phyloP scores from a whole-genome alignment of 2,329 filamentous ascomycete species.

The Leptographium flavum region DNA sequence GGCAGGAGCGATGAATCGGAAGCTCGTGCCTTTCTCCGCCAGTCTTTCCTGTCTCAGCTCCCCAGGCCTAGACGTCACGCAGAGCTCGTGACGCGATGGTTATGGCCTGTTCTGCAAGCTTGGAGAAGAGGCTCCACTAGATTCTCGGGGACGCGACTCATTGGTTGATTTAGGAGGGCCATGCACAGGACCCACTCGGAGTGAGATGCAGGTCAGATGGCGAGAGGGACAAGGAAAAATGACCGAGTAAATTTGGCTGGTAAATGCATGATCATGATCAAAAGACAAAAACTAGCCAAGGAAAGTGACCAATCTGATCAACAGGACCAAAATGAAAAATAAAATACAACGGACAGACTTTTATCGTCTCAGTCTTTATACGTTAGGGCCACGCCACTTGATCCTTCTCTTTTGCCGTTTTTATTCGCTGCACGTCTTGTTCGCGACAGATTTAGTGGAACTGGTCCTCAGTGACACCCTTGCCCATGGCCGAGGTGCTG shows the following conservation, averaged over 20 bases:
- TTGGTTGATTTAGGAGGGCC: slow-evolving; percentile 3
- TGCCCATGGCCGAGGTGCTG: slow-evolving; percentile 90
- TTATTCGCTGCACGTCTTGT: neutral
- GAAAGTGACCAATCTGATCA: too few relatives aligned
- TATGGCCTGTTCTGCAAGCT: slow-evolving; percentile 2
- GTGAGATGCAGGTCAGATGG: neutral
- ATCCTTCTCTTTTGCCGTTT: neutral
- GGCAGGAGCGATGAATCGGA: neutral
- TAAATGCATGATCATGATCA: too few relatives aligned
- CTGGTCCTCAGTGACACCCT: slow-evolving; percentile 95
- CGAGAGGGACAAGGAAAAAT: neutral
- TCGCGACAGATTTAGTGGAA: slow-evolving; percentile 43
- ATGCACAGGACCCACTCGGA: neutral
- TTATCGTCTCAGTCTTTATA: neutral
- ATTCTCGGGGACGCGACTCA: slow-evolving; percentile 3
- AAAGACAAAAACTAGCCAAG: neutral
- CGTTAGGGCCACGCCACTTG: too few relatives aligned
- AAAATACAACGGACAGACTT: neutral
- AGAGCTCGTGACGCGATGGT: slow-evolving; percentile 8
- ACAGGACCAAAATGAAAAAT: neutral
- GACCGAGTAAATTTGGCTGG: neutral
- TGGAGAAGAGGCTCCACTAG: neutral
- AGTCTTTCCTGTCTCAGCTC: neutral
- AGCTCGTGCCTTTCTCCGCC: neutral
- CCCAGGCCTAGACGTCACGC: slow-evolving; percentile 1